Conservation (phyloP, 2,329 filamentous ascomycete genomes). For the Ceratocystiopsis minuta region DNA sequence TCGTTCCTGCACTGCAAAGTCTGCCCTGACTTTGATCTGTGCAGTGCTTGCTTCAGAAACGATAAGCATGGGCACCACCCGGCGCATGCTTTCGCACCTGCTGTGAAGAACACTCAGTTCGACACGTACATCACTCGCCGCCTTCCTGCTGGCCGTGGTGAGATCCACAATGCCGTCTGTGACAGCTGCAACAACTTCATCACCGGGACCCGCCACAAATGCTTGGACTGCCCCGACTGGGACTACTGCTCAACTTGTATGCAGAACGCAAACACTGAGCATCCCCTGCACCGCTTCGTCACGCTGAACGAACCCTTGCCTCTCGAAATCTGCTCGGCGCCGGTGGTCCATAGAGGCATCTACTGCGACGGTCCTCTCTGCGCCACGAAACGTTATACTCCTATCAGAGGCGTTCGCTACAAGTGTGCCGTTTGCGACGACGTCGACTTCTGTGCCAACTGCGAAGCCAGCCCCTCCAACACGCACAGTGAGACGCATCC, state of each 20-base stretch:
- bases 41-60: constrained; percentile 58
- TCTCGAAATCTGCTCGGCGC: not conserved
- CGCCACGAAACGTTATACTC: constrained; percentile 16
- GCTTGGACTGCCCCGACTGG: constrained; percentile 91
- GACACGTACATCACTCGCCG: constrained; percentile 44
- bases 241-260: constrained; percentile 78
- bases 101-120: constrained; percentile 43
- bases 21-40: constrained; percentile 88
- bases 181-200: constrained; percentile 88
- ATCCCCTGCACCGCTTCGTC: constrained; percentile 76
- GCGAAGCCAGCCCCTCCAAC: constrained; percentile 74
- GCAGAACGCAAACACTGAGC: constrained; percentile 44
- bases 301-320: constrained; percentile 53
- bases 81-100: constrained; percentile 59
- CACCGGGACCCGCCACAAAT: constrained; percentile 84
- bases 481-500: constrained; percentile 91
- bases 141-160: constrained; percentile 63
- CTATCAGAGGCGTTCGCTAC: constrained; percentile 53
- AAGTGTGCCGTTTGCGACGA: constrained; percentile 96
- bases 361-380: constrained; percentile 92
- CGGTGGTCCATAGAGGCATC: constrained; percentile 51
- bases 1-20: constrained; percentile 70
- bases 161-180: constrained; percentile 74
- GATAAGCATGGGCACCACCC: constrained; percentile 83
- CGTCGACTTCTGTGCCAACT: constrained; percentile 84